phyloP scores from a whole-genome alignment of 257 asterid genomes.

The Prunella vulgaris region DNA sequence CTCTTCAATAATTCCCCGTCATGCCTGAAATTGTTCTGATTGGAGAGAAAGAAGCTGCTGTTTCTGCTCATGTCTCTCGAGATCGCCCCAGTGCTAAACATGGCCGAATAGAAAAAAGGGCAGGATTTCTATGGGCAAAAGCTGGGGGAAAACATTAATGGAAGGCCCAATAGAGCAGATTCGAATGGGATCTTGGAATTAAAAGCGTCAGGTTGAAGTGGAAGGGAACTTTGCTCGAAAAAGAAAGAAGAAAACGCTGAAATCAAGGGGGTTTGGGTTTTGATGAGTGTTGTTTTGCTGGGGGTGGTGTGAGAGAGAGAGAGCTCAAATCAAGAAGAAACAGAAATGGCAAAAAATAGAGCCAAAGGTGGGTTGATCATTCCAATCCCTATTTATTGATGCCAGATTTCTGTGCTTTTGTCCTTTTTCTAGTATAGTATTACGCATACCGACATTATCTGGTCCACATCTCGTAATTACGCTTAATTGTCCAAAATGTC shows the following conservation, averaged over 20 bases:
- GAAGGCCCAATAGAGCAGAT: slow-evolving; percentile 14
- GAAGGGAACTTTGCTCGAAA: slow-evolving; percentile 5
- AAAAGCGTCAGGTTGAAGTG: neutral
- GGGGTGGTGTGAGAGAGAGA: too few species aligned
- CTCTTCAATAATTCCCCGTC: slow-evolving; percentile 29
- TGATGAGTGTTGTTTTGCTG: neutral
- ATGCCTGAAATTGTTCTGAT: slow-evolving; percentile 26
- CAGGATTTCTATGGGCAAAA: neutral
- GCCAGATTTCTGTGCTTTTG: slow-evolving; percentile 14
- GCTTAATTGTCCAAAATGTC: neutral
- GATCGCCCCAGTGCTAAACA: slow-evolving; percentile 35
- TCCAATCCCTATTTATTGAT: slow-evolving; percentile 28
- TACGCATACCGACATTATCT: slow-evolving; percentile 27
- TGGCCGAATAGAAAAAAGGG: neutral
- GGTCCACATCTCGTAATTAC: slow-evolving; percentile 12
- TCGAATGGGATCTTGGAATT: neutral
- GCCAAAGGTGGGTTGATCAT: neutral
- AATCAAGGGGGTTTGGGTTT: slow-evolving; percentile 20
- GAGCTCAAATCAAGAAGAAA: neutral
- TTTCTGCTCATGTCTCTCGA: slow-evolving; percentile 40
- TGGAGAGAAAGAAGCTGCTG: slow-evolving; percentile 23
- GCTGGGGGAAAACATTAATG: slow-evolving; percentile 14
- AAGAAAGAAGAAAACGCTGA: slow-evolving; percentile 20
- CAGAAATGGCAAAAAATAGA: slow-evolving; percentile 20
- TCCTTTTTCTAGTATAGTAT: neutral